These are phyloP conservation scores for Pittosporum tobira DNA, from an alignment of 129 eudicot genomes.

Conservation along the genomic window DNA sequence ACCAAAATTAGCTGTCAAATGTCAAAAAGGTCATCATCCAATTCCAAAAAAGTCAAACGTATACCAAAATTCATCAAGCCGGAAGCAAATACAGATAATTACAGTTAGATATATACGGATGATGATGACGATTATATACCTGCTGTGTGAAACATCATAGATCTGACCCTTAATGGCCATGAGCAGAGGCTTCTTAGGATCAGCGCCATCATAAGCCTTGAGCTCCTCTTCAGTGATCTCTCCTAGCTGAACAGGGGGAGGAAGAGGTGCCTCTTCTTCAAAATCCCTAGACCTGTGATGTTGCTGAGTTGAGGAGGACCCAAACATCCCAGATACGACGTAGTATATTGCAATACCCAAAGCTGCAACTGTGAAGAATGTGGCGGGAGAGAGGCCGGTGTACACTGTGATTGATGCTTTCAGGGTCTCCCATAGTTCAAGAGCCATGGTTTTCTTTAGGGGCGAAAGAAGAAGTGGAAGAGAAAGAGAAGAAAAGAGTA, in stretches of 20 bases:
- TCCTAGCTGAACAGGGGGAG: constrained; percentile 82
- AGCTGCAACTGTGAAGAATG: constrained; percentile 58
- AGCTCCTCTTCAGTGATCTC: constrained; percentile 64
- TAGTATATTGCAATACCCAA: constrained; percentile 56
- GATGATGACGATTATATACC: constrained; percentile 27
- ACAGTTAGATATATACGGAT: background rate
- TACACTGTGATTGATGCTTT: constrained; percentile 57
- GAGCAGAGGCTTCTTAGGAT: constrained; percentile 70
- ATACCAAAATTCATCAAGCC: background rate
- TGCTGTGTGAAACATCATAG: constrained; percentile 88
- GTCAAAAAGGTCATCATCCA: background rate
- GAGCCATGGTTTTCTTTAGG: constrained; percentile 35
- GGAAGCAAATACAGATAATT: background rate
- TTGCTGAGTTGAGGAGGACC: constrained; percentile 39
- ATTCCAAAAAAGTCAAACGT: background rate
- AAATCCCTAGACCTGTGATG: constrained; percentile 22
- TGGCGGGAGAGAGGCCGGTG: constrained; percentile 62
- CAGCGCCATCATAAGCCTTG: constrained; percentile 57
- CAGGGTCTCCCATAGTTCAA: constrained; percentile 52
- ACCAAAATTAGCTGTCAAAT: background rate
- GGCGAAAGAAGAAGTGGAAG: background rate
- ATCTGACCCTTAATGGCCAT: constrained; percentile 95
- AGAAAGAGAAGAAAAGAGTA: background rate
- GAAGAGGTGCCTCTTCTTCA: constrained; percentile 62
- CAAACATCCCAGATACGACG: constrained; percentile 37